These are phyloP conservation scores for Russula dissimulans DNA, from an alignment of 768 basidiomycete species.

Conservation along the genomic window DNA sequence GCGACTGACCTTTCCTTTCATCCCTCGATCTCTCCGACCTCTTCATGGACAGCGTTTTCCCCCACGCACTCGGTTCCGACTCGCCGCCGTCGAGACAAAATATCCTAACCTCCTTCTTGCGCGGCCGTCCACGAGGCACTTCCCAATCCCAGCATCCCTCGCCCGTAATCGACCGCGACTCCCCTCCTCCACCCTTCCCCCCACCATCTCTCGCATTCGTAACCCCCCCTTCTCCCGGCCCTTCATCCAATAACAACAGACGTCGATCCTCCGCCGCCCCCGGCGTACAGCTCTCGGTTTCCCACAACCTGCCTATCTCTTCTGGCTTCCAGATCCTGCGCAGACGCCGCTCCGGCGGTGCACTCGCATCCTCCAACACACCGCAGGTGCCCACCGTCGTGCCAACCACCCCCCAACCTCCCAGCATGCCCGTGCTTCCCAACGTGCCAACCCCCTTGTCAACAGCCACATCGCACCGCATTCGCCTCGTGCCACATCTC, in stretches of 20 bases:
- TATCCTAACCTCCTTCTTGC: slow-evolving; percentile 65
- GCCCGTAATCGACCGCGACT: slow-evolving; percentile 30
- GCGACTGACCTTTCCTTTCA: neutral
- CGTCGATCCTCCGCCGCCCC: slow-evolving; percentile 33
- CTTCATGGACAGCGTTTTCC: slow-evolving; percentile 3
- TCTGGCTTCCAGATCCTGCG: slow-evolving; percentile 52
- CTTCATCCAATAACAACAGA: slow-evolving; percentile 25
- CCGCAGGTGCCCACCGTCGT: slow-evolving; percentile 23
- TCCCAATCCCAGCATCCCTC: slow-evolving; percentile 47
- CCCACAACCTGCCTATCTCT: slow-evolving; percentile 28
- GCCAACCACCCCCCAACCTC: slow-evolving; percentile 20
- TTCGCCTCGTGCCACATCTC: slow-evolving; percentile 92
- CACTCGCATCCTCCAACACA: slow-evolving; percentile 30
- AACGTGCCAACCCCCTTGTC: slow-evolving; percentile 20
- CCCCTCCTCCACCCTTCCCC: slow-evolving; percentile 37
- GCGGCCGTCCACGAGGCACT: slow-evolving; percentile 57
- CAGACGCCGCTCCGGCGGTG: slow-evolving; percentile 55
- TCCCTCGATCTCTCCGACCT: neutral
- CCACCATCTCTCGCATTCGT: slow-evolving; percentile 23
- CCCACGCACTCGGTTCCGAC: slow-evolving; percentile 3
- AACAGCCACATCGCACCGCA: slow-evolving; percentile 45
- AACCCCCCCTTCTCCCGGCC: slow-evolving; percentile 22
- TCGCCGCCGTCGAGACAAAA: slow-evolving; percentile 40
- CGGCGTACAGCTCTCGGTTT: slow-evolving; percentile 31
- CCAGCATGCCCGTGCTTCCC: slow-evolving; percentile 17